These are phyloP conservation scores for Globisporangium megalacanthum DNA, from an alignment of 352 stramenopile species.

Conservation along the genomic window DNA sequence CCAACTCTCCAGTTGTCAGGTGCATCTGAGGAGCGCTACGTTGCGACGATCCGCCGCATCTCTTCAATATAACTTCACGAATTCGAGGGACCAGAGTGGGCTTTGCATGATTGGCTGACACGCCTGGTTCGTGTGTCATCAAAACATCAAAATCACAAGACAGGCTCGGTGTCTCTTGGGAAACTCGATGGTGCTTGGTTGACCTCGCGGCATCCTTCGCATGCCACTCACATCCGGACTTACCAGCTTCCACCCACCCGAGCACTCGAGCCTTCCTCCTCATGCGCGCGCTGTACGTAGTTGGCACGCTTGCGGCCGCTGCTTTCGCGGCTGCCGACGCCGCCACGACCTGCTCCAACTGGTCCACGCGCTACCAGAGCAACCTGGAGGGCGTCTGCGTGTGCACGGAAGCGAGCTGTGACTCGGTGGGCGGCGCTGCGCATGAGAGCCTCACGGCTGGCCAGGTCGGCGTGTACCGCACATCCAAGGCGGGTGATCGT, in stretches of 20 bases:
- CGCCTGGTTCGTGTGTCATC: too few species aligned
- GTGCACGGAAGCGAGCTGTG: constrained; percentile 41
- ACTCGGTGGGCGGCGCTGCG: constrained; percentile 43
- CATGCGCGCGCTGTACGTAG: constrained; percentile 1
- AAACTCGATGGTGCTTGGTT: neutral
- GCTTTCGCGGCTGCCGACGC: neutral
- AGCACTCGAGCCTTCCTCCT: neutral
- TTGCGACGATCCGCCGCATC: too few species aligned
- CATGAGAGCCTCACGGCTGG: constrained; percentile 29
- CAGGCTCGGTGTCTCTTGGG: too few species aligned
- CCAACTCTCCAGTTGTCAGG: too few species aligned
- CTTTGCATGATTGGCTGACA: too few species aligned
- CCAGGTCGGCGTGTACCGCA: constrained; percentile 43
- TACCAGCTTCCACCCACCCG: neutral
- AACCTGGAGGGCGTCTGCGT: constrained; percentile 47
- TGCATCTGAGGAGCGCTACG: too few species aligned
- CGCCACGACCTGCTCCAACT: constrained; percentile 14
- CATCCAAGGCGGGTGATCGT: constrained; percentile 43
- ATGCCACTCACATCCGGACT: neutral
- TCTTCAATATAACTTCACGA: too few species aligned
- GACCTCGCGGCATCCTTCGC: neutral
- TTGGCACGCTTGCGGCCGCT: neutral
- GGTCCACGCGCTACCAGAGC: constrained; percentile 34
- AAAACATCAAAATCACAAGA: too few species aligned
- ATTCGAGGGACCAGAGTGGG: too few species aligned